Evolutionary conservation across 768 basidiomycete species (phyloP).

Genomic region (Pleurotus platypus): DNA sequence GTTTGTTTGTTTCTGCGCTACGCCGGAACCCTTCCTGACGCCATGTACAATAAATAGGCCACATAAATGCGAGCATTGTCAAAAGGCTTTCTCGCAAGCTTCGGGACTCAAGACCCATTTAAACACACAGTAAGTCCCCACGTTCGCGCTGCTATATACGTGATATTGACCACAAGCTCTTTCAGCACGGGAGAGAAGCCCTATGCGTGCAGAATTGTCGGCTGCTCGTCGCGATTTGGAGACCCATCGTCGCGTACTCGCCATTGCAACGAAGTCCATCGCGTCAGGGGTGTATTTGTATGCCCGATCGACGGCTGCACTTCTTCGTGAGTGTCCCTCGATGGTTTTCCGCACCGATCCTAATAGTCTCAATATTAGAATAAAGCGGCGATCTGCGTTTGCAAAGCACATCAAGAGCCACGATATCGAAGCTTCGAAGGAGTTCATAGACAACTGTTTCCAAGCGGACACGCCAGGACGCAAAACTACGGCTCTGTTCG

Average conservation of each 20-base stretch:
- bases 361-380: conserved; percentile 33
- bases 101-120: conserved; percentile 60
- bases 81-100: conserved; percentile 53
- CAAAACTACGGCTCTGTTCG: conserved; percentile 12
- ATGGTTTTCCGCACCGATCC: neutral
- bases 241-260: conserved; percentile 71
- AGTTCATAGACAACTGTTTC: conserved; percentile 29
- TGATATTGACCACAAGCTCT: neutral
- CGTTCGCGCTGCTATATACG: neutral
- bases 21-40: neutral
- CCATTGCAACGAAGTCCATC: conserved; percentile 61
- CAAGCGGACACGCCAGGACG: conserved; percentile 21
- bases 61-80: conserved; percentile 47
- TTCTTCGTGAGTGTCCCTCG: conserved; percentile 36
- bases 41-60: conserved; percentile 32
- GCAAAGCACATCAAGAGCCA: conserved; percentile 53
- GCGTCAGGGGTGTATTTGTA: conserved; percentile 32
- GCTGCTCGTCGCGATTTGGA: conserved; percentile 51
- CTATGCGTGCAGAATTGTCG: conserved; percentile 40
- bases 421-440: conserved; percentile 24
- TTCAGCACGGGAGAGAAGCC: conserved; percentile 51
- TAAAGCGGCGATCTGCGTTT: conserved; percentile 63
- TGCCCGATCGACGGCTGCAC: conserved; percentile 45
- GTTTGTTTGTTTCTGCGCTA: conserved; percentile 15
- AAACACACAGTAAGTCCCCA: conserved; percentile 59